Evolutionary conservation across 148 eudicot genomes (phyloP), one percentile per base, ranked within the genome.

Genomic region (Pharnaceum exiguum): DNA sequence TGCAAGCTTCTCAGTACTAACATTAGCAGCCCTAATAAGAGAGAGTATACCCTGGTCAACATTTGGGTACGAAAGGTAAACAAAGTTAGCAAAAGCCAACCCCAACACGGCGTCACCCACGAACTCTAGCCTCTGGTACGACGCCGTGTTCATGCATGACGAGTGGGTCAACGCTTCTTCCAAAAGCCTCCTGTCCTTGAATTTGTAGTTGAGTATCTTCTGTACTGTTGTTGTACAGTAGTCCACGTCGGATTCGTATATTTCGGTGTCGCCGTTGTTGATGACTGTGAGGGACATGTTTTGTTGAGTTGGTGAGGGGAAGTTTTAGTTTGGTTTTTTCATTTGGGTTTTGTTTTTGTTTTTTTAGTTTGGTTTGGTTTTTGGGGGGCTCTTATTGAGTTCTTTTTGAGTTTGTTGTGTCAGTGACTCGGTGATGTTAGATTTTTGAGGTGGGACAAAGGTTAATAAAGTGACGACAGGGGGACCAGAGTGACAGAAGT

Each of bases 101-200:
- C 88, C 88, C 4, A 91, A 45, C 0, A 76, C 94, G 27, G 96
- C 82, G 46, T 87, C 94, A 22, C 98, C 98, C n/a, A 88, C 60
- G 70, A 85, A 87, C 69, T 91, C 98, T 11, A 91, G 79, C 2
- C 96, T 79, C 47, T 85, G 74, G 30, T 87, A 85, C 15, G 93
- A 81, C 3, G 62, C n/a, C 0, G 90, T 50, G 0, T 62, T 78
- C 25, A 75, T 46, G 67, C 50, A 79, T 0, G 96, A 91, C 0
- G 94, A 39, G 60, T 91, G 98, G 2, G 94, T 88, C 16, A 91
- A 27, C 0, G 98, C 94, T 1, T 80, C 78, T 56, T 85, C 87
- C 0, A 89, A 59, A 43, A 80, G 76, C 46, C 62, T 71, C 73
- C 50, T 67, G 69, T 85, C 55, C 2, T 9, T 48, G 72, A 91